Evolutionary conservation across 2,329 filamentous ascomycete species (phyloP), one percentile per base, ranked within the genome.

Genomic region (Sphaceloma murrayae): DNA sequence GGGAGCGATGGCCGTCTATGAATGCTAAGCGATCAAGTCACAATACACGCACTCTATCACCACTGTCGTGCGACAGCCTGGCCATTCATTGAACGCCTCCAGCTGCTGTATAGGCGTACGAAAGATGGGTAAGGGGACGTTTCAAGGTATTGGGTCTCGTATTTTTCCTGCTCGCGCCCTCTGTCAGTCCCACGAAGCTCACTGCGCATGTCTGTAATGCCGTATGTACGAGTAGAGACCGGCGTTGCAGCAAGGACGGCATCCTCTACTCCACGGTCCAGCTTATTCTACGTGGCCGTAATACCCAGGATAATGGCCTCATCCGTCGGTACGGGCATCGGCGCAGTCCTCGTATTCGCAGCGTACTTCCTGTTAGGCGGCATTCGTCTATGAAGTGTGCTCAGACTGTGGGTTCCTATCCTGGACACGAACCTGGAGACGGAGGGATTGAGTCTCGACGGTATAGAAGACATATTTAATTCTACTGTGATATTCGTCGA

Each of bases 171-270:
- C n/a, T n/a, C n/a, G n/a, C n/a, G n/a, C n/a, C n/a, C n/a, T n/a
- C n/a, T n/a, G n/a, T n/a, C n/a, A 38, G 34, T 38, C 24, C 21
- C 9, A n/a, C 62, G 75, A 0, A 78, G 78, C 48, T 57, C 78
- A 43, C 68, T 80, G 55, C 69, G 65, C 1, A 75, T 78, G 66
- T 67, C 75, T n/a, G n/a, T n/a, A n/a, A n/a, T n/a, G n/a, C n/a
- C n/a, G n/a, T n/a, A n/a, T n/a, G n/a, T n/a, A n/a, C n/a, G n/a
- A n/a, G n/a, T n/a, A n/a, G n/a, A n/a, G n/a, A n/a, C 22, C 77
- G 81, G 51, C 59, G 80, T 0, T 73, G 66, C 19, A 76, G 77
- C 0, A 80, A 80, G 39, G 77, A 81, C 50, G 77, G 73, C 0
- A 68, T 80, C 4, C 63, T 78, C 17, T 80, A 77, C 47, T 73